A percentile compares a stretch with the other conserved stretches of the same genome.
These are phyloP conservation scores for Rhodamnia argentea DNA, from an alignment of 345 rosid genomes.

Conservation along the genomic window DNA sequence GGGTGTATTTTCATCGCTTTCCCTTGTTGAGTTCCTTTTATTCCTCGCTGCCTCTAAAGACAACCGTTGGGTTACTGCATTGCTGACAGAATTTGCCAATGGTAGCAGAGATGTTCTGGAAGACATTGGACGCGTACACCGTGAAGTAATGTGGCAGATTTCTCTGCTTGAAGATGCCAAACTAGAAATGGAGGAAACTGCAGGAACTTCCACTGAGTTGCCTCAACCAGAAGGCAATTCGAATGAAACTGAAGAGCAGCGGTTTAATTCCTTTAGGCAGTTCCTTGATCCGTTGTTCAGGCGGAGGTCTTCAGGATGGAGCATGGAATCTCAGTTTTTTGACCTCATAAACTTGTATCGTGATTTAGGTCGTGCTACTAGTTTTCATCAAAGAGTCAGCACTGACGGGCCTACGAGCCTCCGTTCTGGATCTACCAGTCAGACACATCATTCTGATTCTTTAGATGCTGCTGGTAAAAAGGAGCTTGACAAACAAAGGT, in stretches of 20 bases:
- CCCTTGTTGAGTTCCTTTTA: slow-evolving; percentile 84
- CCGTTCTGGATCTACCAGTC: slow-evolving; percentile 29
- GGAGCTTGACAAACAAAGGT: slow-evolving; percentile 67
- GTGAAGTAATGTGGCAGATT: slow-evolving; percentile 87
- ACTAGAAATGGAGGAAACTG: slow-evolving; percentile 35
- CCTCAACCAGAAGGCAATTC: slow-evolving; percentile 42
- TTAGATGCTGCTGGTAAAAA: slow-evolving; percentile 37
- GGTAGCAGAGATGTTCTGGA: slow-evolving; percentile 80
- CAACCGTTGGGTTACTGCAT: slow-evolving; percentile 88
- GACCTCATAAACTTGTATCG: slow-evolving; percentile 86
- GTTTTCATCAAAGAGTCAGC: slow-evolving; percentile 53
- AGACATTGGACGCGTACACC: slow-evolving; percentile 78
- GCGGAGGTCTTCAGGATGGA: slow-evolving; percentile 82
- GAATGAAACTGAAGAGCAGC: slow-evolving; percentile 58
- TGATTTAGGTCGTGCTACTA: slow-evolving; percentile 76
- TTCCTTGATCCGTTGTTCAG: slow-evolving; percentile 85
- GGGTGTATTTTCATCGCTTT: slow-evolving; percentile 68
- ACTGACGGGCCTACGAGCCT: slow-evolving; percentile 37
- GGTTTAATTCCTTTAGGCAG: slow-evolving; percentile 82
- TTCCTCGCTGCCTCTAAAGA: slow-evolving; percentile 93
- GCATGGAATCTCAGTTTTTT: slow-evolving; percentile 81
- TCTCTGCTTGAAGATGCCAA: slow-evolving; percentile 73
- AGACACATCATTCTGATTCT: slow-evolving; percentile 30
- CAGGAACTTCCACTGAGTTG: slow-evolving; percentile 29
- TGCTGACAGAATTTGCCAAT: slow-evolving; percentile 76